Evolutionary conservation across 2,329 filamentous ascomycete genomes (phyloP), one percentile per base, ranked within the genome.

Genomic region (Paraconiothyrium sp.): DNA sequence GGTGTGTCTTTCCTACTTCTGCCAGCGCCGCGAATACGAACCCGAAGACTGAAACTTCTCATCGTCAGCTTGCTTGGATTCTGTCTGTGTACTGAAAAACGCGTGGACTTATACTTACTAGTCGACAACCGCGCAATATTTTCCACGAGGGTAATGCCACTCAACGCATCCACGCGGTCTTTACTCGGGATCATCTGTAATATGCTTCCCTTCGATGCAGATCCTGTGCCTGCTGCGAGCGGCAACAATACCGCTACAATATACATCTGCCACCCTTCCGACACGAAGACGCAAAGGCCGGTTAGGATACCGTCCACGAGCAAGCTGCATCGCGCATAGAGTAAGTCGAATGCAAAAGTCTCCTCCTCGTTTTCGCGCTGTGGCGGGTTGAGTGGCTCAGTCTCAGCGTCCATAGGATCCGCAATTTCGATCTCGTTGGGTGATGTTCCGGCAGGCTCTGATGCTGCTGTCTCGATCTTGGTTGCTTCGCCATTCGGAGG

Each of bases 201-300:
- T 61, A 92, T 91, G n/a, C 90, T 88, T 0, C 90, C 90, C 66
- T 92, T 92, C 1, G 89, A 88, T 0, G 90, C 88, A 0, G 89
- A 85, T 0, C 89, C 90, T 0, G 89, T 89, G 0, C 90, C 90
- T 0, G 89, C 90, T 0, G 88, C 89, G 34, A 92, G 86, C 0
- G 90, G 90, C 0, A 92, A 81, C 1, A 92, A 72, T 30, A 86
- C 84, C 0, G 88, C 88, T 1, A 89, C 85, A 0, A 91, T 76
- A 68, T 90, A 92, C 50, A 92, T 87, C 66, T 92, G 89, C 88
- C 89, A 92, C 1, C 84, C 83, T 51, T 86, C 62, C 0, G 84
- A 87, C 0, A 89, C 87, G 64, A 91, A 89, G 0, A 87, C 85
- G 0, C 88, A 86, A 0, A 87, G 80, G 1, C 85, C 85, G 0